Evolutionary conservation across 2,329 filamentous ascomycete species (phyloP).

Genomic region (Cladosporium sp.): DNA sequence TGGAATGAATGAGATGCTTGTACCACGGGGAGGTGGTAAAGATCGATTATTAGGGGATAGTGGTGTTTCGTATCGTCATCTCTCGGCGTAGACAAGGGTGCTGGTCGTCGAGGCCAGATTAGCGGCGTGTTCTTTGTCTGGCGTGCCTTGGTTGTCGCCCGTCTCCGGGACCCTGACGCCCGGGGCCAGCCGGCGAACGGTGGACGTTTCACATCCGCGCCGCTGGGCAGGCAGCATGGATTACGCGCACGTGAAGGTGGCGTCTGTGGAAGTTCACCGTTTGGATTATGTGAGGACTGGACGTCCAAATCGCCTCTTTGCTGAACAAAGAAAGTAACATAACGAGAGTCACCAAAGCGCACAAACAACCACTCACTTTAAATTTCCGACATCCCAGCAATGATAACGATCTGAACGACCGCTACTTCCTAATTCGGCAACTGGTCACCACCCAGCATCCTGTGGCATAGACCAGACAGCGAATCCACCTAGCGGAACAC

Average conservation of each 20-base stretch:
- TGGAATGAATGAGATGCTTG: neutral
- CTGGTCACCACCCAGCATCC: neutral
- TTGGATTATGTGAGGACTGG: constrained; percentile 10
- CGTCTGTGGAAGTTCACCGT: constrained; percentile 7
- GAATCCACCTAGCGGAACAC: neutral
- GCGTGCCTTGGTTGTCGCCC: neutral
- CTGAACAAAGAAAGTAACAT: neutral
- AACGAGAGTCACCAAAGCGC: neutral
- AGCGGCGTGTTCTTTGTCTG: neutral
- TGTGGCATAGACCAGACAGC: too few species aligned
- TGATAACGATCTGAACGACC: constrained; percentile 2
- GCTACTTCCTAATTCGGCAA: neutral
- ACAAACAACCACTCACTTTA: neutral
- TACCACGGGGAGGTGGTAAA: neutral
- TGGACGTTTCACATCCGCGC: constrained; percentile 6
- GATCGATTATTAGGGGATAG: constrained; percentile 3
- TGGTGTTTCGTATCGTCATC: constrained; percentile 1
- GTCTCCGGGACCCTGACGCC: neutral
- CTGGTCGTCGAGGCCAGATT: too few species aligned
- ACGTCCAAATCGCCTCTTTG: neutral
- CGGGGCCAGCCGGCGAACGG: neutral
- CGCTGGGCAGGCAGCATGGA: constrained; percentile 5
- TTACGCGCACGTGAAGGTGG: constrained; percentile 11
- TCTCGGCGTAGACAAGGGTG: neutral
- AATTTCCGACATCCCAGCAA: neutral